A percentile compares a stretch with the other conserved stretches of the same genome.
Evolutionary conservation across 768 basidiomycete species (phyloP).

Genomic region (Hypsizygus marmoreus): DNA sequence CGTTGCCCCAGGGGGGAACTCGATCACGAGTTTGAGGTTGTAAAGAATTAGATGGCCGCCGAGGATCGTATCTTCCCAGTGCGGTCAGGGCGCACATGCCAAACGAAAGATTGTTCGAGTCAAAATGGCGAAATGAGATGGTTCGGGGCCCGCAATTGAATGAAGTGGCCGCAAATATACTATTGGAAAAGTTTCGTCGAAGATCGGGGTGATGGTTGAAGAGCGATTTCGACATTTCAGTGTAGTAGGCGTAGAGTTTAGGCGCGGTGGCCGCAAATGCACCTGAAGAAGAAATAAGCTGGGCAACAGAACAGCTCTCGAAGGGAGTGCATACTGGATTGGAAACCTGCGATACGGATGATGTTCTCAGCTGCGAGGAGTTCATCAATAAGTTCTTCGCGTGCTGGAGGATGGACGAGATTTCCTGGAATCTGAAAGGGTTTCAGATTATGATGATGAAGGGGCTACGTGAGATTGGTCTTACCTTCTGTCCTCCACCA

Average conservation of each 20-base stretch:
- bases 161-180: conserved; percentile 10
- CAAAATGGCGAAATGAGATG: conserved; percentile 9
- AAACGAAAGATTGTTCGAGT: conserved; percentile 8
- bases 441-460: too few relatives aligned
- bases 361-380: too few relatives aligned
- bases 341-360: too few relatives aligned
- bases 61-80: conserved; percentile 9
- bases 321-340: too few relatives aligned
- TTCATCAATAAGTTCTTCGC: too few relatives aligned
- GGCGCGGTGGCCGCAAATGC: conserved; percentile 6
- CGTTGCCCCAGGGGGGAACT: conserved; percentile 14
- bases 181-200: conserved; percentile 9
- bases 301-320: too few relatives aligned
- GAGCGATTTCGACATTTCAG: background rate
- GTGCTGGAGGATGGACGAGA: too few relatives aligned
- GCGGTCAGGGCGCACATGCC: conserved; percentile 18
- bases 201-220: conserved; percentile 8
- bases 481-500: too few relatives aligned
- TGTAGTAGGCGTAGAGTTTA: conserved; percentile 7
- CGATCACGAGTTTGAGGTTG: conserved; percentile 14
- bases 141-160: conserved; percentile 18
- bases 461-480: too few relatives aligned
- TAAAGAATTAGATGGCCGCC: conserved; percentile 23
- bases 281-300: too few relatives aligned
- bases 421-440: too few relatives aligned